Evolutionary conservation across 495 filamentous ascomycete species (phyloP).

Genomic region (Tuber brumale): DNA sequence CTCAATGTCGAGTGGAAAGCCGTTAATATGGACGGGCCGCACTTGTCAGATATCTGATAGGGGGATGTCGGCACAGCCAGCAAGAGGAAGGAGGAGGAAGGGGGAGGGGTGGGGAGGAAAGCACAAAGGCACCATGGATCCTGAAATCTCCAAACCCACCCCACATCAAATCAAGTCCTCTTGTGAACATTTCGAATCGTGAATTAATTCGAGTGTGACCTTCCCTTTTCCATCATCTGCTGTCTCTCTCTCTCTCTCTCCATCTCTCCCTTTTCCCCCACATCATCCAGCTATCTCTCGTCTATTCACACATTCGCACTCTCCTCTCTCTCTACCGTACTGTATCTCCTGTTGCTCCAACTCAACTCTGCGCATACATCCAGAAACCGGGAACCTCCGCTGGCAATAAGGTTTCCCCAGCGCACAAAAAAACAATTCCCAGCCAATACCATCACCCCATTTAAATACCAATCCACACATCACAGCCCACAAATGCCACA

Average conservation of each 20-base stretch:
- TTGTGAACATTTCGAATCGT: not conserved
- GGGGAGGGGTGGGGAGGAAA: too few relatives aligned
- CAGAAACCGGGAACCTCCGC: not conserved
- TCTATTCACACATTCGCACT: not conserved
- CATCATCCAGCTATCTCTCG: not conserved
- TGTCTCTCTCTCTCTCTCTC: not conserved
- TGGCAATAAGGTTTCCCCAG: not conserved
- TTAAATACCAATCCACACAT: not conserved
- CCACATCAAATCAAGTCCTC: not conserved
- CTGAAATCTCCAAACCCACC: not conserved
- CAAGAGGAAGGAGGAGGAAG: not conserved
- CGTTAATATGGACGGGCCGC: not conserved
- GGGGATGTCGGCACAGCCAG: not conserved
- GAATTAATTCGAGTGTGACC: not conserved
- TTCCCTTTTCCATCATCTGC: not conserved
- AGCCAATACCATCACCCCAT: not conserved
- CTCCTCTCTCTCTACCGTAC: not conserved
- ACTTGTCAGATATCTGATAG: slow-evolving; percentile 5
- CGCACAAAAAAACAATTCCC: not conserved
- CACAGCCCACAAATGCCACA: not conserved
- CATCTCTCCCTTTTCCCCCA: not conserved
- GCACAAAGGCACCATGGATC: not conserved
- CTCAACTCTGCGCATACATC: not conserved
- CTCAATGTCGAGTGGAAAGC: not conserved
- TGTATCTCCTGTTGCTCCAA: not conserved